Evolutionary conservation across 208 protist genomes (phyloP).

Genomic region (Crithidia expoeki): DNA sequence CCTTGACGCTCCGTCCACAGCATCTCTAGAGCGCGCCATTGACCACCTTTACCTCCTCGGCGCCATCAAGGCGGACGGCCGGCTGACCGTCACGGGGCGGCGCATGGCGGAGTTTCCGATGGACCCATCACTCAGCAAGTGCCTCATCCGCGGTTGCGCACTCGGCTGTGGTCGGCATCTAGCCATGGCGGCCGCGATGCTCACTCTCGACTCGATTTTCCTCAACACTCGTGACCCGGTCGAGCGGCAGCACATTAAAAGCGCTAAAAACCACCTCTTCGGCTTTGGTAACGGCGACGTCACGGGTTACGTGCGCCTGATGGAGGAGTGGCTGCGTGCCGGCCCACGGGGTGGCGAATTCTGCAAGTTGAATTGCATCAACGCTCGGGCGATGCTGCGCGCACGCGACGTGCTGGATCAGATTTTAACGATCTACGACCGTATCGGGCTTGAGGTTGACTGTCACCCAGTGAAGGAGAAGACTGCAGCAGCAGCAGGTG

Average conservation of each 20-base stretch:
- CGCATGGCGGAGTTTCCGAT: constrained; percentile 99
- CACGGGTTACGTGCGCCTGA: constrained; percentile 76
- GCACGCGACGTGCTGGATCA: constrained; percentile 89
- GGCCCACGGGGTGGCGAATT: constrained; percentile 75
- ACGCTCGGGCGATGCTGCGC: constrained; percentile 67
- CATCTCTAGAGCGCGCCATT: constrained; percentile 96
- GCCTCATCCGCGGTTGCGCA: constrained; percentile 73
- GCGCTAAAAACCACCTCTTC: constrained; percentile 79
- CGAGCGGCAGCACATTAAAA: constrained; percentile 65
- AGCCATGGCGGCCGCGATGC: constrained; percentile 89
- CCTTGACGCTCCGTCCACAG: constrained; percentile 96
- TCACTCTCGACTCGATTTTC: constrained; percentile 96
- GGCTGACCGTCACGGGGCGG: constrained; percentile 95
- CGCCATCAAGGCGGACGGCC: constrained; percentile 97
- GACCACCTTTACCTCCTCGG: constrained; percentile 98
- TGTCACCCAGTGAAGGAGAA: not conserved
- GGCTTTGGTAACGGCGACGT: constrained; percentile 86
- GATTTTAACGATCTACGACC: constrained; percentile 82
- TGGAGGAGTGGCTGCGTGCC: constrained; percentile 86
- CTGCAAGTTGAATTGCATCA: constrained; percentile 77
- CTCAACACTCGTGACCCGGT: constrained; percentile 92
- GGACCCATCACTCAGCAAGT: constrained; percentile 97
- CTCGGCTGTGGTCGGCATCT: constrained; percentile 88
- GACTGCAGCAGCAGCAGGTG: not conserved
- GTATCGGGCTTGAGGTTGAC: constrained; percentile 70